These are phyloP conservation scores for Plectranthus barbatus DNA, from an alignment of 257 asterid species.

Conservation along the genomic window DNA sequence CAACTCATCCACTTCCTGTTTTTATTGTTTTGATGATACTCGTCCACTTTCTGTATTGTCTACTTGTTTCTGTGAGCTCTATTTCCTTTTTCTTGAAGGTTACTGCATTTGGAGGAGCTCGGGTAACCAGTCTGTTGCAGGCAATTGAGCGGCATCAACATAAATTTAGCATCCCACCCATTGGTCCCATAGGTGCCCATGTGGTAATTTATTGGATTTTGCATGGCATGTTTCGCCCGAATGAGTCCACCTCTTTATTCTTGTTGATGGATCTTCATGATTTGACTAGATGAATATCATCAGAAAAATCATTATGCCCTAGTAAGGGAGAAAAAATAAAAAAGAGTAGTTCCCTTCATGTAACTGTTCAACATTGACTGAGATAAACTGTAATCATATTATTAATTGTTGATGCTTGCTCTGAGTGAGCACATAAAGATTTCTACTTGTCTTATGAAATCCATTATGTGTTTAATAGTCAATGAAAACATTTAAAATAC, in stretches of 20 bases:
- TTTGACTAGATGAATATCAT: neutral
- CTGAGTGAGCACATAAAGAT: neutral
- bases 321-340: neutral
- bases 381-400: no score
- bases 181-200: constrained; percentile 95
- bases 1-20: neutral
- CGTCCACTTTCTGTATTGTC: neutral
- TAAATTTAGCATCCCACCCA: constrained; percentile 68
- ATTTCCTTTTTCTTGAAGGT: constrained; percentile 41
- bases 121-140: constrained; percentile 58
- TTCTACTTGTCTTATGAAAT: neutral
- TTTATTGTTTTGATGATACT: neutral
- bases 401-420: neutral
- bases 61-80: neutral
- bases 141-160: constrained; percentile 65
- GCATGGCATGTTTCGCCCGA: constrained; percentile 1
- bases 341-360: neutral
- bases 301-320: neutral
- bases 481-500: neutral
- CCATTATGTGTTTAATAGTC: neutral
- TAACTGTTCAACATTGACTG: neutral
- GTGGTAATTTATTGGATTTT: constrained; percentile 45
- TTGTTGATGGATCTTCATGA: neutral
- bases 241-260: constrained; percentile 9
- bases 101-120: constrained; percentile 86